Base-by-base conservation (phyloP, 2,329 filamentous ascomycete genomes). In the Cercospora sp. region DNA sequence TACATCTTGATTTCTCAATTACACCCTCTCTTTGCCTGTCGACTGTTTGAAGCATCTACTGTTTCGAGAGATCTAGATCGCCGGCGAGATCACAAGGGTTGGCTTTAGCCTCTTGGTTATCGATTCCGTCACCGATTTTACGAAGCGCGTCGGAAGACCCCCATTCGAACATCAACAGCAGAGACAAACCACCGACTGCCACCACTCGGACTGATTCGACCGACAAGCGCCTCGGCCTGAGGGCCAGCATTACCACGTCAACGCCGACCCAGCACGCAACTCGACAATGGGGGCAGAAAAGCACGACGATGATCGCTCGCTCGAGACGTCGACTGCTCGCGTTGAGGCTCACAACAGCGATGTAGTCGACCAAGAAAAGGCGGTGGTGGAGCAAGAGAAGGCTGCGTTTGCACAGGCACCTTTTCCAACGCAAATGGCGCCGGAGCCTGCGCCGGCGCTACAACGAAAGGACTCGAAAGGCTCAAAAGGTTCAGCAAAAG, bases 351-450 rank as follows among this genome's bases (percentile, higher is more conserved):
- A 73, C 40, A 73, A 74, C 40, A 60, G 71, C 63, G 68, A 71
- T 18, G 53, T 68, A 55, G 75, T 69, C 60, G 76, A 78, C 63
- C 65, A 72, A 51, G 73, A 79, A 68, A 75, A 77, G 67, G 68
- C 75, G 7, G 59, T 68, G 53, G 75, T 68, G 48, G 76, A 78
- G 63, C 63, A 72, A 48, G 73, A 78, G 69, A 75, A 76, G 66
- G 68, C 75, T 30, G 55, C 68, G 20, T 62, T 77, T 5, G 76
- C 76, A 20, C 73, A 76, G 60, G 73, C 72, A 23, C 76, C 77
- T 3, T 72, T 77, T 40, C 75, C 76, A 13, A 73, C 69, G 18
- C 70, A 73, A 30, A 45, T 73, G 33, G 72, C 73, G 1, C 64
- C 66, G 53, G 74, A 74, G 57, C 75, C 75, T 10, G 74, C 72